These are phyloP conservation scores for Pulveroboletus sp. DNA, from an alignment of 768 basidiomycete genomes.

Conservation along the genomic window DNA sequence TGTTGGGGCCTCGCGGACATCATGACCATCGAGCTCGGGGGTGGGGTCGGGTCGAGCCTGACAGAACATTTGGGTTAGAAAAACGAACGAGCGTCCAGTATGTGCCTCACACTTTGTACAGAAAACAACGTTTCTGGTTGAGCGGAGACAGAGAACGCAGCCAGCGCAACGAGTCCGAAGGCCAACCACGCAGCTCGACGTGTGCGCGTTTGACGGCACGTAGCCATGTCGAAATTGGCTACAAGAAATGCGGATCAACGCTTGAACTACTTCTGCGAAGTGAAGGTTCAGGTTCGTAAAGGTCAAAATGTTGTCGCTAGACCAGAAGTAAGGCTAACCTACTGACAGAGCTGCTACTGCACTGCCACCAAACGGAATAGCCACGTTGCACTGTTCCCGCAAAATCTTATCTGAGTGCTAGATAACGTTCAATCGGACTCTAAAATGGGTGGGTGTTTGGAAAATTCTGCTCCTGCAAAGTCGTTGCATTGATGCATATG, in stretches of 20 bases:
- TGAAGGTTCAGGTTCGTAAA: neutral
- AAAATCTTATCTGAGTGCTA: slow-evolving; percentile 11
- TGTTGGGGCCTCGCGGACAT: slow-evolving; percentile 13
- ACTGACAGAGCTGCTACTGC: neutral
- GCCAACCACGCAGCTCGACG: slow-evolving; percentile 56
- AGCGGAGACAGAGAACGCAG: slow-evolving; percentile 43
- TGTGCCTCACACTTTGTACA: slow-evolving; percentile 15
- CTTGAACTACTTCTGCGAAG: neutral
- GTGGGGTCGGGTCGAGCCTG: slow-evolving; percentile 16
- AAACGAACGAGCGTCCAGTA: neutral
- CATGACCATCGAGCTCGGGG: neutral
- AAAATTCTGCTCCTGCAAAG: too few relatives aligned
- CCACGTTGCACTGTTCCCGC: too few relatives aligned
- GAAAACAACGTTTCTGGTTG: slow-evolving; percentile 24
- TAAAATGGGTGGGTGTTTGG: too few relatives aligned
- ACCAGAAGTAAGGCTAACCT: neutral
- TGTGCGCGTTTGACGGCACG: slow-evolving; percentile 19
- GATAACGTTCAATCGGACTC: too few relatives aligned
- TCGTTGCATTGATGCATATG: too few relatives aligned
- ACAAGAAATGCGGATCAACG: neutral
- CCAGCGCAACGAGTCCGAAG: slow-evolving; percentile 53
- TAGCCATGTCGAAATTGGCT: slow-evolving; percentile 13
- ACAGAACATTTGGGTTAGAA: neutral
- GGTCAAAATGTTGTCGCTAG: neutral
- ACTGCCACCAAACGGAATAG: slow-evolving; percentile 14